These are phyloP conservation scores for Pichia cabralensis DNA, from an alignment of 805 yeast species.

Conservation along the genomic window DNA sequence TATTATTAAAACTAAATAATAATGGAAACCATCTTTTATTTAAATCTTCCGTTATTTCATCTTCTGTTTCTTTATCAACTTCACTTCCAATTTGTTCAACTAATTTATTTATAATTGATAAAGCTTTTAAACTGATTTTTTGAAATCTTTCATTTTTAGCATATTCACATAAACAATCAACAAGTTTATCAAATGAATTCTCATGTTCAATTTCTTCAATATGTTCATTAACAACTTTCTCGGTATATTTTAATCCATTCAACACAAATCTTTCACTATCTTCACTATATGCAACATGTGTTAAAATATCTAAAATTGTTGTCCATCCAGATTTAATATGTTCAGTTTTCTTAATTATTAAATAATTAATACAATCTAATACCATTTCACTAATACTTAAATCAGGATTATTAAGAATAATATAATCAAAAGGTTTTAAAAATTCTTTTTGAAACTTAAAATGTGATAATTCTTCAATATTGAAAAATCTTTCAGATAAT, in stretches of 20 bases:
- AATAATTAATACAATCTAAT: constrained; percentile 77
- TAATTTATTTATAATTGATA: constrained; percentile 59
- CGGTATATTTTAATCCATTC: constrained; percentile 55
- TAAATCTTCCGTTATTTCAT: constrained; percentile 32
- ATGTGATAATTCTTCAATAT: constrained; percentile 88
- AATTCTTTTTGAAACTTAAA: constrained; percentile 94
- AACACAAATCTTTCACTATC: constrained; percentile 47
- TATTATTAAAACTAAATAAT: constrained; percentile 74
- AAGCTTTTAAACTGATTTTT: constrained; percentile 67
- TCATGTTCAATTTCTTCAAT: constrained; percentile 55
- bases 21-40: constrained; percentile 76
- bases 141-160: constrained; percentile 82
- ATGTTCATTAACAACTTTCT: constrained; percentile 50
- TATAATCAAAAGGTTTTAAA: constrained; percentile 78
- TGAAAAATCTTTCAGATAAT: constrained; percentile 82
- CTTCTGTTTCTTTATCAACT: constrained; percentile 16
- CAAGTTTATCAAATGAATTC: constrained; percentile 57
- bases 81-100: constrained; percentile 48
- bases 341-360: constrained; percentile 65
- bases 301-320: constrained; percentile 71
- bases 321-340: constrained; percentile 91
- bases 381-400: constrained; percentile 78
- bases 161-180: constrained; percentile 66
- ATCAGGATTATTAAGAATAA: constrained; percentile 57
- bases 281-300: constrained; percentile 54